phyloP scores from a whole-genome alignment of 768 basidiomycete genomes.

The Kwoniella sp. region DNA sequence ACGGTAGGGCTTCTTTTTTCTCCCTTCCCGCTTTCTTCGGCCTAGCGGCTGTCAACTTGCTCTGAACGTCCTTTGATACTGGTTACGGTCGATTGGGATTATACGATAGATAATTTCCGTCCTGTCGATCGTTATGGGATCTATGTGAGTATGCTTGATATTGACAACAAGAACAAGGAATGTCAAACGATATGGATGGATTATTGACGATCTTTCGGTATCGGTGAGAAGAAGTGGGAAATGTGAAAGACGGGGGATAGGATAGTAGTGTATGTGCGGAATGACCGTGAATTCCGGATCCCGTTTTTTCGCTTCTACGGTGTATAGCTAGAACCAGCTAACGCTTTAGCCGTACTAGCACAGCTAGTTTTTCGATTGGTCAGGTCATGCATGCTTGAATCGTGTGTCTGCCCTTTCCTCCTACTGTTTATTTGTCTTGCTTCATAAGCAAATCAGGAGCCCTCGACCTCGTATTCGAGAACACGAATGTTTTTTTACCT shows the following conservation, averaged over 20 bases:
- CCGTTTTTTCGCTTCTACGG: conserved; percentile 1
- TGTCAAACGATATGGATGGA: neutral
- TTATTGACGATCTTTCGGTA: neutral
- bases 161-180: neutral
- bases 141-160: too few relatives aligned
- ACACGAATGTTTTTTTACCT: neutral
- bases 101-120: neutral
- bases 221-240: neutral
- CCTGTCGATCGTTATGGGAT: too few relatives aligned
- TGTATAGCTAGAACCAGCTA: too few relatives aligned
- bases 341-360: too few relatives aligned
- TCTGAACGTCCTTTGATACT: too few relatives aligned
- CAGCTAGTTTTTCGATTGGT: neutral
- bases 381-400: neutral
- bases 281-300: conserved; percentile 1
- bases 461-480: neutral
- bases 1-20: neutral
- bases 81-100: neutral
- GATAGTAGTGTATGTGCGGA: neutral
- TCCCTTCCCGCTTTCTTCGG: conserved; percentile 1
- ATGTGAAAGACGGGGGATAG: neutral
- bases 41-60: neutral
- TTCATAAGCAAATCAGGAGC: neutral
- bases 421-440: neutral
- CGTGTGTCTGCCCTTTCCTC: neutral